phyloP scores from a whole-genome alignment of 129 eudicot species.

The Lactuca saligna region DNA sequence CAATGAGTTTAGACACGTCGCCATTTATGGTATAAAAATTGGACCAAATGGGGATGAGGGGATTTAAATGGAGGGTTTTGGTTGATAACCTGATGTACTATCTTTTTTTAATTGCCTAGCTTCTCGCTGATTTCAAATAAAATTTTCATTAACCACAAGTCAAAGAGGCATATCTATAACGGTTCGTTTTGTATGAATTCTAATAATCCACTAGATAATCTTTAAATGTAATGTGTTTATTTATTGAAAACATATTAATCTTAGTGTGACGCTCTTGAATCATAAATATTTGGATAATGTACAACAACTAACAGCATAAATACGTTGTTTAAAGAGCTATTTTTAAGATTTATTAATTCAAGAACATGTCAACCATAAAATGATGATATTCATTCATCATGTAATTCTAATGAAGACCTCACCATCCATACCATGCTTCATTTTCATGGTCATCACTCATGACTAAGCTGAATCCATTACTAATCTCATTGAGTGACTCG shows the following conservation, averaged over 20 bases:
- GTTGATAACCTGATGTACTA: too few relatives aligned
- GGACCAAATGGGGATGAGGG: too few relatives aligned
- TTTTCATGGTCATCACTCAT: conserved; percentile 1
- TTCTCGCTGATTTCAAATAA: too few relatives aligned
- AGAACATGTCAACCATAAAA: conserved; percentile 37
- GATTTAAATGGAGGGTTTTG: too few relatives aligned
- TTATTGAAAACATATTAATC: background rate
- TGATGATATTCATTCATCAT: conserved; percentile 34
- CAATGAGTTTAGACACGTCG: too few relatives aligned
- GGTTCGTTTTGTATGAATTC: too few relatives aligned
- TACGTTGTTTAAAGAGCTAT: background rate
- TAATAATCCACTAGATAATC: background rate
- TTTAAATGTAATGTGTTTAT: too few relatives aligned
- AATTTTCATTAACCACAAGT: too few relatives aligned
- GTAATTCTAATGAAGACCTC: conserved; percentile 41
- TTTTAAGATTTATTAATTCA: conserved; percentile 17
- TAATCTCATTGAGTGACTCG: conserved; percentile 53
- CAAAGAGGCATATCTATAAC: too few relatives aligned
- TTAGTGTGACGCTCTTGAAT: background rate
- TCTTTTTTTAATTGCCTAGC: too few relatives aligned
- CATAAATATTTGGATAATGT: background rate
- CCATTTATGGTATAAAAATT: too few relatives aligned
- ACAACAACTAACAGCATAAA: background rate
- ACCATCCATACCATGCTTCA: conserved; percentile 30
- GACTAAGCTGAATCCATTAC: conserved; percentile 23